Conservation (phyloP, 257 asterid genomes). For the Solanum lignicaule region DNA sequence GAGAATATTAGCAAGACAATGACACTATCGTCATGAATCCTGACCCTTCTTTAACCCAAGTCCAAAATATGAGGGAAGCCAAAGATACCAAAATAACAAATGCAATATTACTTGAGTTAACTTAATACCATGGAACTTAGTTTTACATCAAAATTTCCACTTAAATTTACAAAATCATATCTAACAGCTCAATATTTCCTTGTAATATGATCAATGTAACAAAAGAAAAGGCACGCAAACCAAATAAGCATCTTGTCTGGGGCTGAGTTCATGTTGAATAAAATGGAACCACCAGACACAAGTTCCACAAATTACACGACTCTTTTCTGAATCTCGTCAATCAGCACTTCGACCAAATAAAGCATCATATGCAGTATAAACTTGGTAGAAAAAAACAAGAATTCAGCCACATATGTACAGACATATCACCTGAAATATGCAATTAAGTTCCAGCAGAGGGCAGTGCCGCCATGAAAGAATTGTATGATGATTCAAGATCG, state of each 20-base stretch:
- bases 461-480: constrained; percentile 88
- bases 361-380: constrained; percentile 1
- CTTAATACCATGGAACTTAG: not conserved
- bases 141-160: not conserved
- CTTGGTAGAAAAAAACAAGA: not conserved
- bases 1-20: not conserved
- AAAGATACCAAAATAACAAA: not conserved
- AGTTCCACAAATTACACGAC: not conserved
- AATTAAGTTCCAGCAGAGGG: constrained; percentile 64
- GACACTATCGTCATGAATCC: not conserved
- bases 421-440: constrained; percentile 9
- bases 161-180: not conserved
- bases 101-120: not conserved
- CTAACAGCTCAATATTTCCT: not conserved
- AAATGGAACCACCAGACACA: not conserved
- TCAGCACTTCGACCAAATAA: not conserved
- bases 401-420: constrained; percentile 24
- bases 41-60: not conserved
- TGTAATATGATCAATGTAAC: not conserved
- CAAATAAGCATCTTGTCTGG: not conserved
- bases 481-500: constrained; percentile 84
- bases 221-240: not conserved
- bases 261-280: not conserved
- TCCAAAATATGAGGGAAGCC: not conserved
- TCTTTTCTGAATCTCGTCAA: not conserved